These are phyloP conservation scores for Mycena rosella DNA, from an alignment of 768 basidiomycete species.

Conservation along the genomic window DNA sequence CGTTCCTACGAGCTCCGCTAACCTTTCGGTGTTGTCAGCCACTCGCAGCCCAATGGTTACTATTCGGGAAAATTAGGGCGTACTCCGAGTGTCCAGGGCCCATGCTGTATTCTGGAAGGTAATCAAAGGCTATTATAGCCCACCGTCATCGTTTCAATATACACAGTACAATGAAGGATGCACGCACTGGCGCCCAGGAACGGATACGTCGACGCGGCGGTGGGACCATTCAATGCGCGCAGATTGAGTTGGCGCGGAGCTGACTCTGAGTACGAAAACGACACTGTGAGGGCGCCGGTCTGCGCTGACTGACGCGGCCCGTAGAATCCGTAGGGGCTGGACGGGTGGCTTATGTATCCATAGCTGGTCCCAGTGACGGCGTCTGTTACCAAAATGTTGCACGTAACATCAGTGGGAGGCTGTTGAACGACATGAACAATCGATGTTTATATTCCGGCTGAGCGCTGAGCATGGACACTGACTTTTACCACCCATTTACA, in stretches of 20 bases:
- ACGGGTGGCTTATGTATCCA: conserved; percentile 2
- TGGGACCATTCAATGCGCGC: conserved; percentile 4
- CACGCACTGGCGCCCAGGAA: conserved; percentile 16
- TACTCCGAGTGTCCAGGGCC: too few species aligned
- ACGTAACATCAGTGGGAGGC: background rate
- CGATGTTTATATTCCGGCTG: background rate
- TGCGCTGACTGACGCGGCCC: background rate
- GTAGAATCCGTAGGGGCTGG: background rate
- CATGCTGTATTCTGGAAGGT: too few species aligned
- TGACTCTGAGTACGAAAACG: background rate
- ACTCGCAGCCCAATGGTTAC: too few species aligned
- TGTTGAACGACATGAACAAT: background rate
- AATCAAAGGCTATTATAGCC: too few species aligned
- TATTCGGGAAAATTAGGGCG: too few species aligned
- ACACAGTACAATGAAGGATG: background rate
- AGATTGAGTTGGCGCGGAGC: background rate
- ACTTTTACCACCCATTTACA: background rate
- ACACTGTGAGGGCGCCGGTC: conserved; percentile 1
- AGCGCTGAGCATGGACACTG: background rate
- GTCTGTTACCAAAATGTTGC: background rate
- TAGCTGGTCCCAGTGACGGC: background rate
- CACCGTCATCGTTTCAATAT: background rate
- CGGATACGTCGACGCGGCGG: background rate
- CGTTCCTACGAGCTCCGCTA: background rate
- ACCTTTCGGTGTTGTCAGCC: too few species aligned